Evolutionary conservation across 306 rosid species (phyloP).

Genomic region (Lathyrus tuberosus): DNA sequence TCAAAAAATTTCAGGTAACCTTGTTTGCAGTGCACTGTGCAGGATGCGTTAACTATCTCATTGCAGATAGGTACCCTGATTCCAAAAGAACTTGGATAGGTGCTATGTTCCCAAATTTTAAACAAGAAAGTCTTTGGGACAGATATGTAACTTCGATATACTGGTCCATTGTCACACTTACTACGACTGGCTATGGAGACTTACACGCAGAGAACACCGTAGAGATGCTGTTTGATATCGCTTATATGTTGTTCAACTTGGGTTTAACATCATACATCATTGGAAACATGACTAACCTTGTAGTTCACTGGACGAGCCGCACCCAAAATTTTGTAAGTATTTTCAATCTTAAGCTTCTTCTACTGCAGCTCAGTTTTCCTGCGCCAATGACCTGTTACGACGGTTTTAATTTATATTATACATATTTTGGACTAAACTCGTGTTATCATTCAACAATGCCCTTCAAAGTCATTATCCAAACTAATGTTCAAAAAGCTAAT

Average conservation of each 20-base stretch:
- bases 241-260: slow-evolving; percentile 84
- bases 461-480: slow-evolving; percentile 39
- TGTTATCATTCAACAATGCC: slow-evolving; percentile 38
- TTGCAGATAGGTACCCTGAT: slow-evolving; percentile 80
- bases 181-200: slow-evolving; percentile 94
- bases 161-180: slow-evolving; percentile 90
- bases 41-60: slow-evolving; percentile 77
- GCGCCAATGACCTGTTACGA: slow-evolving; percentile 29
- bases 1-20: slow-evolving; percentile 66
- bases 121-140: slow-evolving; percentile 64
- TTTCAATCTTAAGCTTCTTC: slow-evolving; percentile 32
- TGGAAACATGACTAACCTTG: slow-evolving; percentile 93
- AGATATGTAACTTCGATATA: slow-evolving; percentile 71
- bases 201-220: slow-evolving; percentile 81
- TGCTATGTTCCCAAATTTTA: slow-evolving; percentile 67
- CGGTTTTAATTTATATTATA: slow-evolving; percentile 19
- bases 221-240: slow-evolving; percentile 81
- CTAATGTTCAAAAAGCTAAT: slow-evolving; percentile 35
- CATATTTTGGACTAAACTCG: slow-evolving; percentile 17
- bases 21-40: slow-evolving; percentile 90
- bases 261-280: slow-evolving; percentile 88
- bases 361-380: slow-evolving; percentile 31
- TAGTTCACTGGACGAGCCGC: slow-evolving; percentile 90
- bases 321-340: slow-evolving; percentile 77
- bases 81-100: slow-evolving; percentile 82